Evolutionary conservation across 1,139 yeast genomes (phyloP), one percentile per base, ranked within the genome.

Genomic region (Nakaseomyces glabratus): DNA sequence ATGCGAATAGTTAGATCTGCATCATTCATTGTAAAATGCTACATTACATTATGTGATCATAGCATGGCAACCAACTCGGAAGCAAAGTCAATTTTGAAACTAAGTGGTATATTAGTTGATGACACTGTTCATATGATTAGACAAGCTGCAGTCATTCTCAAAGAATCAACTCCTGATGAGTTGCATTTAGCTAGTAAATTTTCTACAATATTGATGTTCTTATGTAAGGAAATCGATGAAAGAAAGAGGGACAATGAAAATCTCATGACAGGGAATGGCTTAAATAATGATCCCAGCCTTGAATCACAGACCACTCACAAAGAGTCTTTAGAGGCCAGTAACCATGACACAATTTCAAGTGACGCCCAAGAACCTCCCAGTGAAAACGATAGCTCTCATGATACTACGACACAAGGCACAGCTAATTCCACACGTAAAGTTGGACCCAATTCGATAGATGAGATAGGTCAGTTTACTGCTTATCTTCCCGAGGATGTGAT

Each of bases 111-210:
- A 12, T 76, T 85, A 1, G 68, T 73, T 6, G 84, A 76, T 36
- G 90, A 81, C 39, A 78, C 84, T 12, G 65, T 82, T 21, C 69
- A 68, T 22, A 68, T 76, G 33, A 76, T 86, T 38, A 81, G 77
- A 47, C 69, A 70, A 34, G 82, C 93, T 1, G 93, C 95, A 0
- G 69, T 75, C 16, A 77, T 82, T 1, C 60, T 86, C 28, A 63
- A 85, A 36, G 93, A 82, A 46, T 81, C 95, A 29, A 74, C 94
- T 0, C 95, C 95, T 0, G 96, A 86, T 58, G 93, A 82, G 45
- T 63, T 86, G 31, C 96, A 86, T 60, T 62, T 86, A 35, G 78
- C 93, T 52, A 73, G 82, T 0, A 62, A 93, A 41, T 82, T 85
- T 54, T 82, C 94, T 9, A 79, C 82, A 10, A 82, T 85, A 35